Evolutionary conservation across 768 basidiomycete species (phyloP).

Genomic region (Hericium alpestre): DNA sequence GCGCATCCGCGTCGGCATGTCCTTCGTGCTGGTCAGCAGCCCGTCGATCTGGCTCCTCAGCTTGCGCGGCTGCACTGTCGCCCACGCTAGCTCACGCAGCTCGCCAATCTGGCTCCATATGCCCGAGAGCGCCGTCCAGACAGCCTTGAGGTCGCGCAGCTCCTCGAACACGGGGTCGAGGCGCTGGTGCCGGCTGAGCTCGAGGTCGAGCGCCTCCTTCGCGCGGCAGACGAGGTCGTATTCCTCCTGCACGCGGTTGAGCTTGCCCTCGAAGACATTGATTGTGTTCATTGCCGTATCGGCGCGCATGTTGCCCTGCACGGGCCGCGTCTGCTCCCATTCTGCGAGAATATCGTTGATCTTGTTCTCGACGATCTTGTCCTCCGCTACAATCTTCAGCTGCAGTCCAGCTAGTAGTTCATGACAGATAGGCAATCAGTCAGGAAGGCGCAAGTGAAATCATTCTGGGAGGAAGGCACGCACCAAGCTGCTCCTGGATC

Average conservation of each 20-base stretch:
- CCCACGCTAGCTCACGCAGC: conserved; percentile 81
- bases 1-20: conserved; percentile 98
- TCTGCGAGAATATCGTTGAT: conserved; percentile 83
- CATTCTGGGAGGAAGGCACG: conserved; percentile 14
- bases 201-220: conserved; percentile 93
- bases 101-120: conserved; percentile 93
- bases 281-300: conserved; percentile 95
- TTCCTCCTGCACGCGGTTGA: conserved; percentile 84
- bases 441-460: no score
- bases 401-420: conserved; percentile 74
- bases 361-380: conserved; percentile 95
- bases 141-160: conserved; percentile 89
- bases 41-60: conserved; percentile 87
- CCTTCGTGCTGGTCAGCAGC: conserved; percentile 87
- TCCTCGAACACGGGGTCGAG: conserved; percentile 93
- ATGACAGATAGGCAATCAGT: neutral
- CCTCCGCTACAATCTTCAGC: conserved; percentile 98
- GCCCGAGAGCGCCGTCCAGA: conserved; percentile 97
- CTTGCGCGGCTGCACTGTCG: conserved; percentile 89
- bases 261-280: conserved; percentile 87
- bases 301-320: conserved; percentile 92
- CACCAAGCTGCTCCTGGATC: conserved; percentile 96
- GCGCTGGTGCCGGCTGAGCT: conserved; percentile 79
- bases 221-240: conserved; percentile 92
- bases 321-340: conserved; percentile 94